Conservation (phyloP, 2,329 filamentous ascomycete genomes). For the Neofusicoccum kwambonambiense region DNA sequence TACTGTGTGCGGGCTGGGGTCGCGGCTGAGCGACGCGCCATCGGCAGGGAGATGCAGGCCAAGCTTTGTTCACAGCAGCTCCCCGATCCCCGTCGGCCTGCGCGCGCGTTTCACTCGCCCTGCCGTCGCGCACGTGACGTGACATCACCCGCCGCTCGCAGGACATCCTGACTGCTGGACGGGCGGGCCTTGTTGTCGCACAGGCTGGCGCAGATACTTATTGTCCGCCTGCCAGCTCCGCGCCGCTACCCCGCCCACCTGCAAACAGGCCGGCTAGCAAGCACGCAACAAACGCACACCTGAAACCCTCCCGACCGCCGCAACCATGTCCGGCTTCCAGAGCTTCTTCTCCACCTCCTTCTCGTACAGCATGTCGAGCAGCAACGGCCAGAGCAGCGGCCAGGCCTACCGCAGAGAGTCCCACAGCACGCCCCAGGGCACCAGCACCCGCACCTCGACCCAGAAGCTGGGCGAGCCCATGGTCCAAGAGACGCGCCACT, state of each 20-base stretch:
- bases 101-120: background rate
- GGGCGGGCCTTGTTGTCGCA: background rate
- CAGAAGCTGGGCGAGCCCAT: constrained; percentile 31
- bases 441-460: constrained; percentile 26
- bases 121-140: background rate
- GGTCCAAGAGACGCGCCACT: constrained; percentile 28
- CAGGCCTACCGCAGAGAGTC: constrained; percentile 24
- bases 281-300: background rate
- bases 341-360: background rate
- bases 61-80: too few species aligned
- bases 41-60: too few species aligned
- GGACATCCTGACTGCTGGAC: background rate
- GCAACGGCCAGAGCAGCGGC: constrained; percentile 25
- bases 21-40: background rate
- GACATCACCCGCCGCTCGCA: background rate
- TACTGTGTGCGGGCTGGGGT: background rate
- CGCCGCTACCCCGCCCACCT: background rate
- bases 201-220: background rate
- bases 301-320: background rate
- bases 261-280: background rate
- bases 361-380: constrained; percentile 23
- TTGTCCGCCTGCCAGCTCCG: background rate
- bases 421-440: constrained; percentile 27
- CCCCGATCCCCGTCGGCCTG: too few species aligned
- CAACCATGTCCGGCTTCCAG: constrained; percentile 1